Evolutionary conservation across 345 rosid genomes (phyloP).

Genomic region (Combretum micranthum): DNA sequence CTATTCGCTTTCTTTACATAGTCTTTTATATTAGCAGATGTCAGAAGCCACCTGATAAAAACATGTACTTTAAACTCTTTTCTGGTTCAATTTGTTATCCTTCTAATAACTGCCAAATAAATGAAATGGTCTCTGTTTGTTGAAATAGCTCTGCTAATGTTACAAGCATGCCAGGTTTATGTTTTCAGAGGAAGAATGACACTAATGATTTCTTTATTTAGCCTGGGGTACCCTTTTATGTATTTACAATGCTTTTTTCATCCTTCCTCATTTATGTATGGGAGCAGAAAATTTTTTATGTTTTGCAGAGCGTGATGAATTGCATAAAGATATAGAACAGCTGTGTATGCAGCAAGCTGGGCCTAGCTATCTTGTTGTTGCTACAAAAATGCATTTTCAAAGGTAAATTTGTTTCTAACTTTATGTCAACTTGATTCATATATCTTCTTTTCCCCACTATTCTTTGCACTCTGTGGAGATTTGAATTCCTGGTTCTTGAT

Average conservation of each 20-base stretch:
- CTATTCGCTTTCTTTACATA: too few relatives aligned
- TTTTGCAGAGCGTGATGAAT: conserved; percentile 69
- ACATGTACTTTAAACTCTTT: too few relatives aligned
- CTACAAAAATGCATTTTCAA: conserved; percentile 90
- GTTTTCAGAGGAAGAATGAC: too few relatives aligned
- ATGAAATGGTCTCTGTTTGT: too few relatives aligned
- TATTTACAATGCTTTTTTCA: conserved; percentile 4
- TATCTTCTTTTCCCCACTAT: background rate
- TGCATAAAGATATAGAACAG: conserved; percentile 92
- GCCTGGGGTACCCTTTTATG: background rate
- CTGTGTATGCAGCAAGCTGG: conserved; percentile 97
- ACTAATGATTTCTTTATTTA: background rate
- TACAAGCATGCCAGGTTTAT: too few relatives aligned
- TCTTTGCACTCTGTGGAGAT: background rate
- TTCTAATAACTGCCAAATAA: too few relatives aligned
- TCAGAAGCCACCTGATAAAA: too few relatives aligned
- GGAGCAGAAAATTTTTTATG: background rate
- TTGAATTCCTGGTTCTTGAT: background rate
- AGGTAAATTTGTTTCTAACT: conserved; percentile 37
- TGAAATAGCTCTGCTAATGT: too few relatives aligned
- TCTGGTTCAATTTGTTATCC: too few relatives aligned
- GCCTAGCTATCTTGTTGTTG: conserved; percentile 80
- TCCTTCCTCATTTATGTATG: background rate
- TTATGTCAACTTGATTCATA: background rate
- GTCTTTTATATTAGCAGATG: too few relatives aligned